A percentile compares a stretch with the other conserved stretches of the same genome.
Evolutionary conservation across 1,284 basidiomycete genomes (phyloP).

Genomic region (Ustilago trichophora): DNA sequence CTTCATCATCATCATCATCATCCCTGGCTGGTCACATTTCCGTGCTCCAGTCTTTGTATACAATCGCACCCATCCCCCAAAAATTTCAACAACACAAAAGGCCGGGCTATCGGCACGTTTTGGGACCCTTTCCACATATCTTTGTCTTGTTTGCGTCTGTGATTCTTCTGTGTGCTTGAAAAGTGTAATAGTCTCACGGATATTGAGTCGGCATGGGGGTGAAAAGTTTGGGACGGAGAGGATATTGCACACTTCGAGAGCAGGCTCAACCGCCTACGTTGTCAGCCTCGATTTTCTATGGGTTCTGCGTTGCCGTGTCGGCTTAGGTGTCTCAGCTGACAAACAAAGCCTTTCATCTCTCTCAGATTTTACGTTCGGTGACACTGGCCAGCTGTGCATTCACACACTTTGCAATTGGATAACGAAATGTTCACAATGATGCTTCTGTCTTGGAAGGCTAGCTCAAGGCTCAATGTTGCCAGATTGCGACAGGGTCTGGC

Average conservation of each 20-base stretch:
- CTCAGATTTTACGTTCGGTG: too few species aligned
- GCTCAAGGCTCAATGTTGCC: slow-evolving; percentile 41
- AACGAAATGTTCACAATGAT: neutral
- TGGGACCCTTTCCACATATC: slow-evolving; percentile 21
- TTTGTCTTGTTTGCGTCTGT: neutral
- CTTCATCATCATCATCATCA: slow-evolving; percentile 7
- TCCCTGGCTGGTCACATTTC: neutral
- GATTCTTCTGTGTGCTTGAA: too few species aligned
- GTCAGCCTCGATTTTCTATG: too few species aligned
- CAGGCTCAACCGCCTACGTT: too few species aligned
- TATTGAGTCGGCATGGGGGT: too few species aligned
- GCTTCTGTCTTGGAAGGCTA: neutral
- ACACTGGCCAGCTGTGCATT: too few species aligned
- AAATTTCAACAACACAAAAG: slow-evolving; percentile 37
- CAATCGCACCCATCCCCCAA: slow-evolving; percentile 18
- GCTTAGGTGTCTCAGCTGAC: too few species aligned
- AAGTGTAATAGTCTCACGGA: too few species aligned
- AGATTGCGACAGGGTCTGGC: slow-evolving; percentile 74
- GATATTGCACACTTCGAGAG: too few species aligned
- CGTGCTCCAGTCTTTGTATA: slow-evolving; percentile 19
- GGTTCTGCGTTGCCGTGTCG: too few species aligned
- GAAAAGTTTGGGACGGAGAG: too few species aligned
- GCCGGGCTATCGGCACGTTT: slow-evolving; percentile 37
- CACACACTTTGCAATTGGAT: neutral
- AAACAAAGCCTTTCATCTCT: too few species aligned